Conservation (phyloP, 495 filamentous ascomycete genomes). For the Neurospora sp. region DNA sequence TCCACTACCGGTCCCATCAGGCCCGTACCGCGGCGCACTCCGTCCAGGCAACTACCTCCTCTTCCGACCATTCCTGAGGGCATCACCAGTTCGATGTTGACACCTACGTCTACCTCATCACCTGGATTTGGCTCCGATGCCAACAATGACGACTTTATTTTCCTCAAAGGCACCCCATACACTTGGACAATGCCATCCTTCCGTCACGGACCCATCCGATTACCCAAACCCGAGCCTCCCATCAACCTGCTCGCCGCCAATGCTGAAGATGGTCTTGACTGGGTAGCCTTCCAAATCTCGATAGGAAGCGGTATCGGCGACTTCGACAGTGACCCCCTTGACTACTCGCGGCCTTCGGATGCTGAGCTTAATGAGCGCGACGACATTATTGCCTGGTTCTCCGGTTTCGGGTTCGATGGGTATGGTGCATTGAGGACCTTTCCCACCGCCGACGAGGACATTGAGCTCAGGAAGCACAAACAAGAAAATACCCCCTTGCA, state of each 20-base stretch:
- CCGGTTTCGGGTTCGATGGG: constrained; percentile 27
- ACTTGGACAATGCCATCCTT: constrained; percentile 31
- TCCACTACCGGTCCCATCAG: constrained; percentile 12
- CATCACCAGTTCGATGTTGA: constrained; percentile 9
- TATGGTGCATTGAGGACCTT: constrained; percentile 24
- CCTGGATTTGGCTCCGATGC: constrained; percentile 6
- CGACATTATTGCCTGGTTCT: constrained; percentile 35
- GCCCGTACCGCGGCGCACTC: constrained; percentile 8
- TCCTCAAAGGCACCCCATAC: constrained; percentile 32
- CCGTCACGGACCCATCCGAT: constrained; percentile 38
- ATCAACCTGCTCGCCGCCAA: constrained; percentile 25
- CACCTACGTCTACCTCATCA: constrained; percentile 9
- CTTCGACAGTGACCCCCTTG: constrained; percentile 32
- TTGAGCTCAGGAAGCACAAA: neutral
- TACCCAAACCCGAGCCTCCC: constrained; percentile 29
- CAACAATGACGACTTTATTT: constrained; percentile 26
- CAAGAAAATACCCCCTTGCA: neutral
- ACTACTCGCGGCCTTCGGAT: constrained; percentile 25
- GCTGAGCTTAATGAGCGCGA: constrained; percentile 30
- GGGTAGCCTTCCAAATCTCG: constrained; percentile 48
- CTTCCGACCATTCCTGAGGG: constrained; percentile 39
- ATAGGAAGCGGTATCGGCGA: constrained; percentile 39
- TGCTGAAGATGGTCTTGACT: constrained; percentile 40
- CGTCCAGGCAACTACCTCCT: constrained; percentile 13
- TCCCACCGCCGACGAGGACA: neutral